phyloP scores from a whole-genome alignment of 202 grass and related monocot genomes.

The Hordeum pubiflorum region DNA sequence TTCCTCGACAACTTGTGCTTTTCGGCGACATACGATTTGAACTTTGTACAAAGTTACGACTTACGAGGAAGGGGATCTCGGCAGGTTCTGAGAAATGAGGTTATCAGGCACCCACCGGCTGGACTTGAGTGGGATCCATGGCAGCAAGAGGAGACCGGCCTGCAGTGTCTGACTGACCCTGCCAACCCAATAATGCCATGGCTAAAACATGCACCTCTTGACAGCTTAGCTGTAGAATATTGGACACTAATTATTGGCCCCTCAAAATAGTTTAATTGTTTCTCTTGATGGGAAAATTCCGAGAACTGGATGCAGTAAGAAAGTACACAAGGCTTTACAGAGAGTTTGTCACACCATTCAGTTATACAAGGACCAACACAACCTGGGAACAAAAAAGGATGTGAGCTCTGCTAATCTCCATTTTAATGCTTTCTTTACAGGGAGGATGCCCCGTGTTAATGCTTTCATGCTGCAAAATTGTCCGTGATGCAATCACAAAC shows the following conservation, averaged over 20 bases:
- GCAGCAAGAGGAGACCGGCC: neutral
- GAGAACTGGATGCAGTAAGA: neutral
- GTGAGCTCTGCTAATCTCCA: neutral
- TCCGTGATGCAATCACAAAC: neutral
- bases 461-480: neutral
- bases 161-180: neutral
- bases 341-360: neutral
- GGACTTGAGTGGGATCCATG: constrained; percentile 5
- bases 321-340: neutral
- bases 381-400: neutral
- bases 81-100: neutral
- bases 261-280: neutral
- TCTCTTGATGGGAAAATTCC: neutral
- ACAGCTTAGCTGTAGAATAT: neutral
- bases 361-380: neutral
- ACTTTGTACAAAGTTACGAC: neutral
- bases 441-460: neutral
- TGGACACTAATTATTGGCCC: neutral
- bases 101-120: neutral
- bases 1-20: neutral
- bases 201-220: constrained; percentile 1
- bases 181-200: constrained; percentile 18
- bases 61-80: neutral
- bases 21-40: neutral
- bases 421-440: neutral